Evolutionary conservation across 148 eudicot species (phyloP).

Genomic region (Cornus kousa): DNA sequence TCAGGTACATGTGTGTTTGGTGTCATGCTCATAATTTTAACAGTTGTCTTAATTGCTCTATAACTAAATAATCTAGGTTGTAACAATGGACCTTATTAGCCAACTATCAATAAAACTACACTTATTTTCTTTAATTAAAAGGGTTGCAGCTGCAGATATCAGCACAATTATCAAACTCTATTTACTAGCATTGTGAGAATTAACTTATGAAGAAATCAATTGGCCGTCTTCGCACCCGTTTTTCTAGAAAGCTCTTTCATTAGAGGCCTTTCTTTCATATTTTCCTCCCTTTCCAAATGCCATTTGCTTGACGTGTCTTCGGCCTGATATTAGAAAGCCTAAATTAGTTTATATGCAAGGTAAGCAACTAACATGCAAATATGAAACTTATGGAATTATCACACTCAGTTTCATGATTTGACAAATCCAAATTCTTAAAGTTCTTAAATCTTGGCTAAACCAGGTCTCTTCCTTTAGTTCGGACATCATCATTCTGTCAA

Average conservation of each 20-base stretch:
- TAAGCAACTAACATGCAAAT: not conserved
- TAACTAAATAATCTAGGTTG: too few species aligned
- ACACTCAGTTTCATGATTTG: not conserved
- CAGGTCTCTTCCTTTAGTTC: conserved; percentile 58
- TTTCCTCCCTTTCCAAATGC: conserved; percentile 62
- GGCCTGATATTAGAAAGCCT: conserved; percentile 44
- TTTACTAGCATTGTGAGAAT: not conserved
- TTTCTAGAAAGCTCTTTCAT: conserved; percentile 71
- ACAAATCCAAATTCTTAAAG: conserved; percentile 70
- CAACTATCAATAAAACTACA: too few species aligned
- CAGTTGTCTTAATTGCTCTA: too few species aligned
- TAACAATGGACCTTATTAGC: too few species aligned
- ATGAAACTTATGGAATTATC: not conserved
- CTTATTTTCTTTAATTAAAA: too few species aligned
- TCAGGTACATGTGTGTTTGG: not conserved
- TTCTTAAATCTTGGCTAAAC: conserved; percentile 57
- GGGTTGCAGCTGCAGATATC: not conserved
- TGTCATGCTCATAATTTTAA: too few species aligned
- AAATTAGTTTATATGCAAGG: conserved; percentile 6
- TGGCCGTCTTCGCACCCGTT: conserved; percentile 42
- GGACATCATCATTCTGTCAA: conserved; percentile 59
- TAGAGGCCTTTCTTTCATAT: conserved; percentile 56
- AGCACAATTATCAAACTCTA: not conserved
- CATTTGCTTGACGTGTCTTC: conserved; percentile 66
- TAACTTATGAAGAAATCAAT: not conserved